phyloP scores from a whole-genome alignment of 129 eudicot genomes.

The Escallonia herrerae region DNA sequence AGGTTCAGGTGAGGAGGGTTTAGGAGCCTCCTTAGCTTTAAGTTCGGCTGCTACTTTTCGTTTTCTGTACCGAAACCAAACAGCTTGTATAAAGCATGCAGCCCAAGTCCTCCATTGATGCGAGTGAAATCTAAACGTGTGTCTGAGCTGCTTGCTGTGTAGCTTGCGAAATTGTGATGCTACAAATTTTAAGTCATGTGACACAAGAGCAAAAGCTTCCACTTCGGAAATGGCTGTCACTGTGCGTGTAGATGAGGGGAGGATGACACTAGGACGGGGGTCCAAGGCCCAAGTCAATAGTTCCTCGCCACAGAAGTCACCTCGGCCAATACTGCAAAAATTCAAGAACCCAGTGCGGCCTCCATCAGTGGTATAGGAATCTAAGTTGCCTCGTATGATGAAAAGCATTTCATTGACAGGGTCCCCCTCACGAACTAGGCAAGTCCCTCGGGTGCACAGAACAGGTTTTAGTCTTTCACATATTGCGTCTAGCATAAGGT shows the following conservation, averaged over 20 bases:
- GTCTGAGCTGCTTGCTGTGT: conserved; percentile 65
- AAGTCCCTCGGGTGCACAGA: conserved; percentile 41
- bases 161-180: conserved; percentile 53
- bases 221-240: conserved; percentile 57
- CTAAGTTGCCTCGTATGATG: conserved; percentile 60
- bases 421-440: conserved; percentile 68
- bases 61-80: conserved; percentile 53
- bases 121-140: conserved; percentile 60
- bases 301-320: conserved; percentile 89
- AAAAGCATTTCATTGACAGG: conserved; percentile 66
- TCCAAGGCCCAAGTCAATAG: conserved; percentile 66
- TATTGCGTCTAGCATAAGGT: conserved; percentile 59
- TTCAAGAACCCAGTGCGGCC: conserved; percentile 66
- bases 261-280: conserved; percentile 45
- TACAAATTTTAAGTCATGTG: conserved; percentile 62
- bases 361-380: conserved; percentile 76
- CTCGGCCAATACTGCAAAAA: conserved; percentile 47
- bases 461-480: conserved; percentile 56
- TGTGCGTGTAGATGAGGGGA: conserved; percentile 71
- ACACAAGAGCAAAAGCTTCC: conserved; percentile 60
- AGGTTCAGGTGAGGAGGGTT: conserved; percentile 4
- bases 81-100: conserved; percentile 73
- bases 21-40: conserved; percentile 31
- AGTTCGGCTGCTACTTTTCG: conserved; percentile 35
- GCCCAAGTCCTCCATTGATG: conserved; percentile 96